A percentile compares a stretch with the other conserved stretches of the same genome.
Evolutionary conservation across 768 basidiomycete genomes (phyloP).

Genomic region (Agrocybe pediades): DNA sequence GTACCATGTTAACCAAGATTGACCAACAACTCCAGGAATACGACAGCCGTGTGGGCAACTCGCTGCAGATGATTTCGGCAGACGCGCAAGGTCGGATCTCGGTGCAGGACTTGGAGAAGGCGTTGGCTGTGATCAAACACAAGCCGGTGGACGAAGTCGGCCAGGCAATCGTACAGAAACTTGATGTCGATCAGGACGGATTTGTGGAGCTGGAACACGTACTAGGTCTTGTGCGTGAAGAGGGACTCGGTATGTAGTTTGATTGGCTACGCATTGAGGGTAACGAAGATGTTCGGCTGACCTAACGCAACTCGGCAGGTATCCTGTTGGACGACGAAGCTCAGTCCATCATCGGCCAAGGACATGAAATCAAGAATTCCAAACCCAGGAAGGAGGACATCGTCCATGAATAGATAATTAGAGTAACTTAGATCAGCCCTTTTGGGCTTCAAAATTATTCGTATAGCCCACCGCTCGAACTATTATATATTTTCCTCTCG

Average conservation of each 20-base stretch:
- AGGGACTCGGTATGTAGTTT: slow-evolving; percentile 66
- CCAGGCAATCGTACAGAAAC: slow-evolving; percentile 83
- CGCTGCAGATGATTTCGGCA: slow-evolving; percentile 83
- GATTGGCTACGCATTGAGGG: slow-evolving; percentile 3
- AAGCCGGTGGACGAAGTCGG: slow-evolving; percentile 88
- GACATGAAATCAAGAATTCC: slow-evolving; percentile 76
- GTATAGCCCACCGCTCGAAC: neutral
- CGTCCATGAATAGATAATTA: slow-evolving; percentile 60
- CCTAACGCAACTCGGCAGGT: slow-evolving; percentile 40
- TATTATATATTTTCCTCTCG: neutral
- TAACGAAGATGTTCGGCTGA: slow-evolving; percentile 7
- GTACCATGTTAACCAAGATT: slow-evolving; percentile 93
- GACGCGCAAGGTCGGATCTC: slow-evolving; percentile 89
- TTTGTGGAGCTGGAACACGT: slow-evolving; percentile 96
- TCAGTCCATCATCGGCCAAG: slow-evolving; percentile 79
- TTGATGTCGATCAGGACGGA: slow-evolving; percentile 96
- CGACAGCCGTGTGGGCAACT: slow-evolving; percentile 83
- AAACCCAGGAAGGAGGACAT: slow-evolving; percentile 96
- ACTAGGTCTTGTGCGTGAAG: slow-evolving; percentile 82
- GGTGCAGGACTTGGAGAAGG: slow-evolving; percentile 86
- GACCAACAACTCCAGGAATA: slow-evolving; percentile 91
- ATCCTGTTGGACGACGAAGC: slow-evolving; percentile 86
- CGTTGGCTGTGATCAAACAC: slow-evolving; percentile 92
- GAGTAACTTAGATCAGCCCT: neutral
- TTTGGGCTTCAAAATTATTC: slow-evolving; percentile 11